A percentile compares a stretch with the other conserved stretches of the same genome.
Conservation (phyloP, 2,329 filamentous ascomycete species). For the Didymella pinodella region DNA sequence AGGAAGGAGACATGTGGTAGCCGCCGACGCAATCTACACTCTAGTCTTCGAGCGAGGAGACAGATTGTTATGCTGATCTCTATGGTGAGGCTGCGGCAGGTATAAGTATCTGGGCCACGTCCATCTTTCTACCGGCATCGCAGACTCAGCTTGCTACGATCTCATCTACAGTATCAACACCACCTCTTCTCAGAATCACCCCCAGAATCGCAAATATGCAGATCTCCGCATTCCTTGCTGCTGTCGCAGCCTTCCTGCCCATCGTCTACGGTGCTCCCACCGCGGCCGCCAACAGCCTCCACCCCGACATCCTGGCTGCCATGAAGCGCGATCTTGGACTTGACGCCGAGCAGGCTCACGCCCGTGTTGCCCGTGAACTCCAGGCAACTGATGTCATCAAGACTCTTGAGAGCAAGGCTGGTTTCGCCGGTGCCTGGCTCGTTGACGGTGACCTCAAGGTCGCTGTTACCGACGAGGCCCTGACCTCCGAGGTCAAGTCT, state of each 20-base stretch:
- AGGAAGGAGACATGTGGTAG: conserved; percentile 25
- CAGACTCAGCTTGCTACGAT: conserved; percentile 33
- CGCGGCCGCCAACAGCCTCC: conserved; percentile 46
- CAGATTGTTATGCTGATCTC: conserved; percentile 14
- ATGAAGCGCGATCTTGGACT: conserved; percentile 57
- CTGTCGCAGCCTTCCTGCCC: conserved; percentile 52
- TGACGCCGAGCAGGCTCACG: conserved; percentile 50
- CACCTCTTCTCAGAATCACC: conserved; percentile 32
- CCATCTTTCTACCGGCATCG: conserved; percentile 21
- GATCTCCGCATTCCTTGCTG: conserved; percentile 51
- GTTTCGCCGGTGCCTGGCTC: conserved; percentile 52
- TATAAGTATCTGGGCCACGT: conserved; percentile 30
- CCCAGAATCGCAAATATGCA: conserved; percentile 47
- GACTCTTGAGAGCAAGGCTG: conserved; percentile 43
- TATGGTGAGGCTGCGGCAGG: conserved; percentile 10
- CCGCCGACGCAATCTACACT: conserved; percentile 14
- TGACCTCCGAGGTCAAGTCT: conserved; percentile 47
- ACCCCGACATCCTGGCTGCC: conserved; percentile 53
- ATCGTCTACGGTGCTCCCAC: conserved; percentile 53
- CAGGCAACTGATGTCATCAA: conserved; percentile 51
- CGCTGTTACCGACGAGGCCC: conserved; percentile 50
- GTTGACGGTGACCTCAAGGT: conserved; percentile 51
- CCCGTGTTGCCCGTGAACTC: conserved; percentile 52
- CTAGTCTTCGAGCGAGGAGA: conserved; percentile 15
- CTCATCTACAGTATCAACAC: conserved; percentile 33